Evolutionary conservation across 2,329 filamentous ascomycete species (phyloP).

Genomic region (Monilinia vaccinii-corymbosi): DNA sequence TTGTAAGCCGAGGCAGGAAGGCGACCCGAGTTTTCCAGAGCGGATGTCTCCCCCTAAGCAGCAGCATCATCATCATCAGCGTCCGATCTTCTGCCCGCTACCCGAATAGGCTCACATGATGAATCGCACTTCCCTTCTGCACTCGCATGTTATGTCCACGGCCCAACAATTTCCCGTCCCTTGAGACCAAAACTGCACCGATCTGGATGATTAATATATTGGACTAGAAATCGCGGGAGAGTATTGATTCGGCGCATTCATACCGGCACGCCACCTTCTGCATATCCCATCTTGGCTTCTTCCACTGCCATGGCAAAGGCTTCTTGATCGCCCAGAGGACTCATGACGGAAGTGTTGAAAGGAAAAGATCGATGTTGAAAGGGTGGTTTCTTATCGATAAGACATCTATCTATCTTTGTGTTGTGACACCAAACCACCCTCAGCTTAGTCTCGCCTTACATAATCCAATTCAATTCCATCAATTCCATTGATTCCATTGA

Average conservation of each 20-base stretch:
- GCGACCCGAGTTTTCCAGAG: conserved; percentile 65
- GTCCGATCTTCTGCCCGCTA: not conserved
- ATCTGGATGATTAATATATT: conserved; percentile 31
- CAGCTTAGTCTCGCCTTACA: too few relatives aligned
- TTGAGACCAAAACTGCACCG: conserved; percentile 52
- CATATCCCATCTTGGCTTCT: conserved; percentile 37
- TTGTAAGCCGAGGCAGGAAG: conserved; percentile 60
- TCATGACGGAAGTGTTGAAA: not conserved
- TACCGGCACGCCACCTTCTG: conserved; percentile 42
- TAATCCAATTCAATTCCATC: too few relatives aligned
- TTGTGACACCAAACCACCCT: too few relatives aligned
- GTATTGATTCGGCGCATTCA: conserved; percentile 11
- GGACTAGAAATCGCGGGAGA: not conserved
- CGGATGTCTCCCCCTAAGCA: conserved; percentile 63
- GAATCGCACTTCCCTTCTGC: conserved; percentile 60
- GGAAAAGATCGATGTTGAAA: not conserved
- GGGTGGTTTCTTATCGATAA: too few relatives aligned
- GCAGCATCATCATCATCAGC: not conserved
- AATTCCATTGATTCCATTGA: too few relatives aligned
- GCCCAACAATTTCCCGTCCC: conserved; percentile 61
- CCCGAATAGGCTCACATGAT: conserved; percentile 47
- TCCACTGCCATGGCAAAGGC: conserved; percentile 38
- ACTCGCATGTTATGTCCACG: conserved; percentile 68
- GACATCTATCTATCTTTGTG: too few relatives aligned
- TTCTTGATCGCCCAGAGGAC: conserved; percentile 31